Percentiles rank a stretch among this genome's conserved stretches.
Evolutionary conservation across 257 asterid species (phyloP).

Genomic region (Salvia splendens): DNA sequence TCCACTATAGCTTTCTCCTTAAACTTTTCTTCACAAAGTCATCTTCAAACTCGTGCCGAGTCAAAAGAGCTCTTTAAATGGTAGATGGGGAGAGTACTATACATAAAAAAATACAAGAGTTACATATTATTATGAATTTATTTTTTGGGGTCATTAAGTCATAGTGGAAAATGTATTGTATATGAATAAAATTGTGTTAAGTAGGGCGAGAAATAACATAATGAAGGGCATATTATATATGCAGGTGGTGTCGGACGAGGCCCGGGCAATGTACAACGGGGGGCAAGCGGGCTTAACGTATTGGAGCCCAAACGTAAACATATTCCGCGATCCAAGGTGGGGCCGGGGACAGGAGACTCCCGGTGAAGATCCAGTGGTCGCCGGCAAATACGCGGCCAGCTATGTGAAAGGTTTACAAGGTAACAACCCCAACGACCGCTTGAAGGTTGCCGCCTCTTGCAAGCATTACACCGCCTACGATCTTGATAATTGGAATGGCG

Average conservation of each 20-base stretch:
- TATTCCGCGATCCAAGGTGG: slow-evolving; percentile 87
- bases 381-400: slow-evolving; percentile 60
- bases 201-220: no score
- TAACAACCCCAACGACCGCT: slow-evolving; percentile 46
- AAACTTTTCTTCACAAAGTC: no score
- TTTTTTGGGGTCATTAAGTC: no score
- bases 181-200: no score
- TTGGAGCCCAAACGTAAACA: slow-evolving; percentile 93
- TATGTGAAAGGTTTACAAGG: slow-evolving; percentile 79
- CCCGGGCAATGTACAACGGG: slow-evolving; percentile 82
- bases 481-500: slow-evolving; percentile 78
- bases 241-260: slow-evolving; percentile 87
- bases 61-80: no score
- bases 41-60: no score
- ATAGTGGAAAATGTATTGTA: no score
- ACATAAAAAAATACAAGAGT: no score
- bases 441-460: slow-evolving; percentile 88
- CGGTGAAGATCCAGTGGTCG: slow-evolving; percentile 83
- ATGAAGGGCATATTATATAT: no score
- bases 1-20: no score
- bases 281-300: slow-evolving; percentile 76
- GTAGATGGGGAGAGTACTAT: no score
- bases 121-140: no score
- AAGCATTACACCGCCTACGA: slow-evolving; percentile 89
- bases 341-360: slow-evolving; percentile 94